A percentile compares a stretch with the other conserved stretches of the same genome.
phyloP scores from a whole-genome alignment of 2,329 filamentous ascomycete species.

The Diaporthe sp. region DNA sequence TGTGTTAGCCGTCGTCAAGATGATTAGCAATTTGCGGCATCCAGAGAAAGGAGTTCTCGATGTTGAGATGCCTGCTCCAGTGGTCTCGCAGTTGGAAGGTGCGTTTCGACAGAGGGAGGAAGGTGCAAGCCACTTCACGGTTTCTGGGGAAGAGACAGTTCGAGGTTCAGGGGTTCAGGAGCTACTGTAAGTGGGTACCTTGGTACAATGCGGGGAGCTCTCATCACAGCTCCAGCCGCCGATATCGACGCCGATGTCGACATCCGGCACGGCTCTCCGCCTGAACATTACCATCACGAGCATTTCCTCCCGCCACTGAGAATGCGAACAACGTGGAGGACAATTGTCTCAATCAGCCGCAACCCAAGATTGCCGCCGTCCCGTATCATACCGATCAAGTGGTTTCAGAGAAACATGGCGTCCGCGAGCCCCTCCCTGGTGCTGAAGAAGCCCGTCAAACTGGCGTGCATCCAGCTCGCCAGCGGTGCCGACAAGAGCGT shows the following conservation, averaged over 20 bases:
- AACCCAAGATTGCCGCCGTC: constrained; percentile 33
- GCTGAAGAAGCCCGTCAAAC: constrained; percentile 82
- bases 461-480: constrained; percentile 86
- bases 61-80: not conserved
- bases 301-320: not conserved
- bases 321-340: constrained; percentile 39
- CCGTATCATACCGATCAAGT: constrained; percentile 36
- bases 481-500: constrained; percentile 85
- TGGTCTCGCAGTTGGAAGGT: not conserved
- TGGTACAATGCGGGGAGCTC: constrained; percentile 35
- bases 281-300: not conserved
- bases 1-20: not conserved
- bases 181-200: not conserved
- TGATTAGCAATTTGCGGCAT: not conserved
- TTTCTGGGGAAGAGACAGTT: not conserved
- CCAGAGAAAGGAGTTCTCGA: not conserved
- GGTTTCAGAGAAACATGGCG: constrained; percentile 52
- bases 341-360: constrained; percentile 30
- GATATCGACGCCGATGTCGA: constrained; percentile 10
- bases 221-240: constrained; percentile 19
- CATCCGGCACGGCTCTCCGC: not conserved
- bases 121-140: not conserved
- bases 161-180: constrained; percentile 9
- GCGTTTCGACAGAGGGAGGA: not conserved
- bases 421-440: constrained; percentile 55